Base-by-base conservation (phyloP, 768 basidiomycete species). In the Dendrothele bispora region DNA sequence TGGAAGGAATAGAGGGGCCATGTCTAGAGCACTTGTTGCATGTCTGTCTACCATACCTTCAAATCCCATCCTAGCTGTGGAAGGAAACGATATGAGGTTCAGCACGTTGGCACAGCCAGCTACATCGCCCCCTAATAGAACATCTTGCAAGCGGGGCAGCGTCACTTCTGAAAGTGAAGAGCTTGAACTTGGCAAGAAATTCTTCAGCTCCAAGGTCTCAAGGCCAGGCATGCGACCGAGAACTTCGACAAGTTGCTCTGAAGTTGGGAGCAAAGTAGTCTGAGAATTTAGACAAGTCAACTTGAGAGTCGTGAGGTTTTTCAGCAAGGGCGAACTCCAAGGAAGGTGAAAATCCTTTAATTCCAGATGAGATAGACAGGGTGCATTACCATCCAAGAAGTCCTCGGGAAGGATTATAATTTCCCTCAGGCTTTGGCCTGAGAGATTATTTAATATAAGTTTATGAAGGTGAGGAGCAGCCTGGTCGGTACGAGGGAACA, bases 301-400 rank as follows among this genome's bases (percentile, higher is more conserved):
- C 35, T 62, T 66, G 24, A 78, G 61, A 41, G 63, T 58, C 15
- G 64, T 67, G 8, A 78, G 64, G 42, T 61, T 61, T 34, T 47
- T 46, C 21, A 77, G 55, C 12, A 71, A 49, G 1, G 63, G 51
- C 1, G 68, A 71, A 17, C 64, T 56, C 70, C 72, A 70, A 5
- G 62, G 54, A 39, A 74, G 53, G 32, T 61, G 58, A 44, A 70
- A 68, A 21, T 62, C 55, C 12, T 46, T 57, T 1, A 79, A 52
- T 48, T 71, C 64, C 15, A 78, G 51, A 21, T 53, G 55, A 39
- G 65, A 64, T 20, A 78, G 61, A 25, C 58, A 58, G 10, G 69
- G 67, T 3, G 63, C 62, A 7, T 65, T 52, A 21, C 63, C 67
- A 21, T 51, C 54, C 30, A 74, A 65, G 20, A 70, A 56, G 7